Evolutionary conservation across 352 stramenopile species (phyloP).

Genomic region (Phytophthora syringae): DNA sequence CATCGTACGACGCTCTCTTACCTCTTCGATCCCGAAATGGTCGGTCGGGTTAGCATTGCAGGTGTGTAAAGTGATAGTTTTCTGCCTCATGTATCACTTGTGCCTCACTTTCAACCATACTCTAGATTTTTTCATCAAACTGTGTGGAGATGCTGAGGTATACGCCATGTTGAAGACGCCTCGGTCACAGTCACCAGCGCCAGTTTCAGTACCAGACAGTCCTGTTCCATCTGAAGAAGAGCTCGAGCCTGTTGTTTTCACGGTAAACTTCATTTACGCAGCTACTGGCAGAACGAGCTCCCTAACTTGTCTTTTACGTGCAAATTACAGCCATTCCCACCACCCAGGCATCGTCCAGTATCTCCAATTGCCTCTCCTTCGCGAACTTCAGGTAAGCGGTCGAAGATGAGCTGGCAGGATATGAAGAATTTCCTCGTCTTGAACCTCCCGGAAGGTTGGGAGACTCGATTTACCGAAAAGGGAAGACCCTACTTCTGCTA

Average conservation of each 20-base stretch:
- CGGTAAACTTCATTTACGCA: slow-evolving; percentile 15
- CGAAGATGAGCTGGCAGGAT: slow-evolving; percentile 76
- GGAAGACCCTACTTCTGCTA: slow-evolving; percentile 87
- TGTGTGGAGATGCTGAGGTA: slow-evolving; percentile 68
- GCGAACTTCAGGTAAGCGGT: slow-evolving; percentile 11
- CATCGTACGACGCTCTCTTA: slow-evolving; percentile 54
- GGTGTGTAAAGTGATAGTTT: slow-evolving; percentile 31
- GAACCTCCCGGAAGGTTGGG: slow-evolving; percentile 81
- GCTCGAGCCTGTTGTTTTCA: slow-evolving; percentile 29
- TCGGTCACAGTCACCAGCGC: slow-evolving; percentile 2
- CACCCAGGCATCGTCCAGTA: slow-evolving; percentile 14
- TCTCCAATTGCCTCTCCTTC: slow-evolving; percentile 39
- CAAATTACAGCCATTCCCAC: slow-evolving; percentile 32
- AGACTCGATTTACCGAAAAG: slow-evolving; percentile 83
- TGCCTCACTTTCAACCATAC: background rate
- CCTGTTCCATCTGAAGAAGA: slow-evolving; percentile 16
- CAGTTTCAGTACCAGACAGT: slow-evolving; percentile 17
- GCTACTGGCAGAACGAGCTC: background rate
- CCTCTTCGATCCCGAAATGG: slow-evolving; percentile 59
- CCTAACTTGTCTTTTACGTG: background rate
- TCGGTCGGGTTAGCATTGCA: slow-evolving; percentile 75
- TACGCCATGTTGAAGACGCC: slow-evolving; percentile 42
- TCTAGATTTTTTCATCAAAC: slow-evolving; percentile 80
- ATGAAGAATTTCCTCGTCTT: slow-evolving; percentile 77
- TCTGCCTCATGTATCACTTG: background rate